Conservation (phyloP, 1,284 basidiomycete genomes). For the Cryptococcus sp. region DNA sequence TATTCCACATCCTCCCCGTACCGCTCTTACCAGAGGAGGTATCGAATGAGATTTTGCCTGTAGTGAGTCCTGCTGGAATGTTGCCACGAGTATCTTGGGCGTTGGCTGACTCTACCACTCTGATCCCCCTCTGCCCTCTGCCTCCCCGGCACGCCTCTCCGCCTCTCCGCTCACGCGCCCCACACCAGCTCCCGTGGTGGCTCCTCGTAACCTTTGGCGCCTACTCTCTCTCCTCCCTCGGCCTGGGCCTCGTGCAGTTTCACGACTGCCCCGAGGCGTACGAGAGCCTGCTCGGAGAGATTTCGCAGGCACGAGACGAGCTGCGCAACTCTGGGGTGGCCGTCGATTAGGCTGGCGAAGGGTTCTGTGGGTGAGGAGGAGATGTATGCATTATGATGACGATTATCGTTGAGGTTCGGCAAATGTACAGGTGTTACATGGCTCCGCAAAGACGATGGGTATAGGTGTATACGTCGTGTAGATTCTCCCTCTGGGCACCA, state of each 20-base stretch:
- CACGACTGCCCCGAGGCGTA: constrained; percentile 74
- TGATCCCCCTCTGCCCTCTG: not conserved
- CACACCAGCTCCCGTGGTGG: constrained; percentile 69
- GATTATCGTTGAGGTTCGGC: not conserved
- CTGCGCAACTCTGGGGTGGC: constrained; percentile 62
- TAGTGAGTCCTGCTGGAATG: constrained; percentile 51
- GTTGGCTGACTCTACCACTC: not conserved
- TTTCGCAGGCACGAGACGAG: constrained; percentile 66
- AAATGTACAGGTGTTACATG: constrained; percentile 1
- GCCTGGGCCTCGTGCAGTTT: constrained; percentile 67
- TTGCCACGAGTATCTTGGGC: not conserved
- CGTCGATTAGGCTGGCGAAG: constrained; percentile 56
- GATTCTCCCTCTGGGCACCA: not conserved
- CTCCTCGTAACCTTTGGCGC: constrained; percentile 68
- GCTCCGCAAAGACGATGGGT: not conserved
- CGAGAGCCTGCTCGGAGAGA: constrained; percentile 60
- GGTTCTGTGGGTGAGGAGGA: not conserved
- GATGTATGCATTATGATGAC: no score
- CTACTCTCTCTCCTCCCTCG: constrained; percentile 68
- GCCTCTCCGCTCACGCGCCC: not conserved
- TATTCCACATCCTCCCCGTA: constrained; percentile 57
- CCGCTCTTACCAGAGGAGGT: constrained; percentile 57
- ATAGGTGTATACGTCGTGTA: not conserved
- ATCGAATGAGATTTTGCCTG: constrained; percentile 58
- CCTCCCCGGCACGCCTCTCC: not conserved